Percentiles rank a stretch among this genome's conserved stretches.
These are phyloP conservation scores for Phoma sp. DNA, from an alignment of 2,329 filamentous ascomycete genomes.

Conservation along the genomic window DNA sequence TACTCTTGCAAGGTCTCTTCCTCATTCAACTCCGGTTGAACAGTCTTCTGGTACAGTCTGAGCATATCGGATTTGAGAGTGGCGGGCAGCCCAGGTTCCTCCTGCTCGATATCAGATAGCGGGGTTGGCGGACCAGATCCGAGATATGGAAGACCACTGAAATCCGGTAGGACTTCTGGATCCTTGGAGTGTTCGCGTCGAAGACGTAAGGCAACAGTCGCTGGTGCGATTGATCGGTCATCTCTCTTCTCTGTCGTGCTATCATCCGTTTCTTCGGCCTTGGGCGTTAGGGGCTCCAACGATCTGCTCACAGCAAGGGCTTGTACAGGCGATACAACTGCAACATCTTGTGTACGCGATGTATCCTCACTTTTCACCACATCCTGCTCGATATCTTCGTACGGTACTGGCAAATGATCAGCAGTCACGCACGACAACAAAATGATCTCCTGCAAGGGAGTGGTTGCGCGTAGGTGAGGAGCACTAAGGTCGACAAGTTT, in stretches of 20 bases:
- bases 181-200: constrained; percentile 40
- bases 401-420: constrained; percentile 35
- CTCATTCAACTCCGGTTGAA: constrained; percentile 36
- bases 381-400: constrained; percentile 15
- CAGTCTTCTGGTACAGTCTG: constrained; percentile 39
- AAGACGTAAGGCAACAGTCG: constrained; percentile 39
- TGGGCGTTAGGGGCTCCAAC: constrained; percentile 42
- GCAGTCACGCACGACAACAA: constrained; percentile 48
- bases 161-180: constrained; percentile 49
- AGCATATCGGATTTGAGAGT: constrained; percentile 46
- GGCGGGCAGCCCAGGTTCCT: constrained; percentile 45
- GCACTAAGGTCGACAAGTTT: constrained; percentile 52
- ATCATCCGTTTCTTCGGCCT: constrained; percentile 45
- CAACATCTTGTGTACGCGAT: constrained; percentile 23
- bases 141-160: constrained; percentile 54
- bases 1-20: constrained; percentile 46
- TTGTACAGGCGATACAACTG: constrained; percentile 18
- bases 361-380: constrained; percentile 26
- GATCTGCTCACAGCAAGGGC: constrained; percentile 23
- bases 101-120: constrained; percentile 51
- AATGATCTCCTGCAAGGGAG: constrained; percentile 52
- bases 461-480: constrained; percentile 50
- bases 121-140: constrained; percentile 52
- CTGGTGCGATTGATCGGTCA: constrained; percentile 37
- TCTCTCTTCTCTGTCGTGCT: constrained; percentile 32